These are phyloP conservation scores for Morella rubra DNA, from an alignment of 306 rosid species.

Conservation along the genomic window DNA sequence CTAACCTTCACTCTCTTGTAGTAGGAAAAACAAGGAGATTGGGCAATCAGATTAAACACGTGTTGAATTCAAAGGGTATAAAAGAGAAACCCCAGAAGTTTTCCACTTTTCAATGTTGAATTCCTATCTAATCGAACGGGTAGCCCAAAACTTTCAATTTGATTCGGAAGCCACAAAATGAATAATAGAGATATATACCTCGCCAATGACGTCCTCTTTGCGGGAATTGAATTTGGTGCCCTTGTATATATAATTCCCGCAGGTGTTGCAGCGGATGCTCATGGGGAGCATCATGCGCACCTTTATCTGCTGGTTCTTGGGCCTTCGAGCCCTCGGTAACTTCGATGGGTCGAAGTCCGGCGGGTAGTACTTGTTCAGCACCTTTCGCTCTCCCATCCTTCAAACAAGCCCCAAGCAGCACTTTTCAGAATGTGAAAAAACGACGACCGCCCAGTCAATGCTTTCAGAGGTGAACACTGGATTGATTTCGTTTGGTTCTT, in stretches of 20 bases:
- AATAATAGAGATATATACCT: slow-evolving; percentile 12
- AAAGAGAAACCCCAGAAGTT: neutral
- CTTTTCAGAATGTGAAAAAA: too few species aligned
- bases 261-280: slow-evolving; percentile 93
- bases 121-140: too few species aligned
- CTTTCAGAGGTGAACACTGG: neutral
- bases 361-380: slow-evolving; percentile 86
- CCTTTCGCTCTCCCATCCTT: slow-evolving; percentile 91
- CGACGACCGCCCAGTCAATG: neutral
- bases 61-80: neutral
- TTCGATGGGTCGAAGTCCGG: slow-evolving; percentile 91
- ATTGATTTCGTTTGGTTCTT: too few species aligned
- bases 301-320: slow-evolving; percentile 85
- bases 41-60: neutral
- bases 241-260: slow-evolving; percentile 63
- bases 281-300: slow-evolving; percentile 99
- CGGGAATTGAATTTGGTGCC: slow-evolving; percentile 65
- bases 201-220: slow-evolving; percentile 51
- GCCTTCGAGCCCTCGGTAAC: slow-evolving; percentile 65
- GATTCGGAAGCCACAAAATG: neutral
- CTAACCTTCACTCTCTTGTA: too few species aligned
- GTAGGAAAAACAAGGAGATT: too few species aligned
- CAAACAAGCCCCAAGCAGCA: neutral
- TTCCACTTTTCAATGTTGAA: too few species aligned
- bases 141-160: neutral